Evolutionary conservation across 805 yeast genomes (phyloP), one percentile per base, ranked within the genome.

Genomic region (Metschnikowia peoriensis): DNA sequence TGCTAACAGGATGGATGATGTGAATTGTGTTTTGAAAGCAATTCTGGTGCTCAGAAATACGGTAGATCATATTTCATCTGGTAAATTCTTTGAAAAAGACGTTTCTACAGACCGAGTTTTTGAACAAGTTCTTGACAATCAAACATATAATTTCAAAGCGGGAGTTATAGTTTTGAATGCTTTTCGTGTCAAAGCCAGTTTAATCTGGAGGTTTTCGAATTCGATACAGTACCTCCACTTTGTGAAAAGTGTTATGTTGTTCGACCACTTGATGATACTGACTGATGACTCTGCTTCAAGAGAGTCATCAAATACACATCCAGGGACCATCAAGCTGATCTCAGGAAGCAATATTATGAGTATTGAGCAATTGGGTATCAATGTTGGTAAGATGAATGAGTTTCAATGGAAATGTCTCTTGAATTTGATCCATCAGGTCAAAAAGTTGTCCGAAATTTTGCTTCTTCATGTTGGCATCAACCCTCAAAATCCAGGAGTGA

Each of bases 91-190:
- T 27, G 38, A 38, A 34, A 35, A 45, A 6, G 39, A 38, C 16
- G 40, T 54, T 27, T 17, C 28, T 4, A 11, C 32, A 27, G 55
- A 57, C 15, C 37, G 35, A 1, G 44, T 9, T 6, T 57, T 62
- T 17, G 51, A 56, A 12, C 27, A 43, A 8, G 41, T 38, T 29
- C 41, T 58, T 9, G 39, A 38, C 28, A 14, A 15, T 11, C 47
- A 49, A n/a, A 42, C 48, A 3, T 52, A 50, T 39, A 38, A 17
- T 9, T 41, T 50, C 1, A 55, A 55, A n/a, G 49, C 61, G 38
- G 68, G 61, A 34, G 56, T 66, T 43, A 58, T 75, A 4, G 57
- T 72, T 6, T 56, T 79, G 38, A 72, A 75, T 54, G 61, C 70
- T 6, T 66, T 70, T 15, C 60, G 61, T 46, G 59, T 77, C 7